Percentiles rank a stretch among this genome's conserved stretches.
Conservation (phyloP, 257 asterid species). For the Lantana camara region DNA sequence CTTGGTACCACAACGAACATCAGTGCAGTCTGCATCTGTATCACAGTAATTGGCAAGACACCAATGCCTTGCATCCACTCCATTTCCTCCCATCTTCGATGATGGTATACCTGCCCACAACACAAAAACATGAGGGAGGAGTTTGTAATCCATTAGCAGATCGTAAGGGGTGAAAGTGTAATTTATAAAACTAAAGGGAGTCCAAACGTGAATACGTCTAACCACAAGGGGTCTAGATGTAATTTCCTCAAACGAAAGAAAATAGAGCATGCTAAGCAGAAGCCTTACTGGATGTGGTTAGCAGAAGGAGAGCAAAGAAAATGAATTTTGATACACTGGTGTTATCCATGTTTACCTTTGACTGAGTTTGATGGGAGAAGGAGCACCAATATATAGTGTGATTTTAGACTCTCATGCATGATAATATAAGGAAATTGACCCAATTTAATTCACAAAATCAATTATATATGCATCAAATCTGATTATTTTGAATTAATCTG, state of each 20-base stretch:
- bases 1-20: slow-evolving; percentile 12
- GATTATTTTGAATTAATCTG: no score
- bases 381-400: background rate
- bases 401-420: no score
- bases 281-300: background rate
- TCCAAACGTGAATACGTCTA: no score
- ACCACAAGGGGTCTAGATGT: no score
- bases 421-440: no score
- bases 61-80: background rate
- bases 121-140: no score
- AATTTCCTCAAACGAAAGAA: background rate
- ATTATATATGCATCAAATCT: no score
- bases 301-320: background rate
- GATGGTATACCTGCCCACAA: background rate
- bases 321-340: background rate
- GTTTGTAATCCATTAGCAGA: no score
- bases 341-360: background rate
- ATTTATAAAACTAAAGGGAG: no score
- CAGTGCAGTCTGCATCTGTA: background rate
- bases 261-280: background rate
- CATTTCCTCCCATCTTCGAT: background rate
- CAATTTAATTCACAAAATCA: no score
- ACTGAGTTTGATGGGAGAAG: background rate
- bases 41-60: background rate
- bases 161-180: no score